These are phyloP conservation scores for Colletotrichum paranaense DNA, from an alignment of 2,329 filamentous ascomycete species.

Conservation along the genomic window DNA sequence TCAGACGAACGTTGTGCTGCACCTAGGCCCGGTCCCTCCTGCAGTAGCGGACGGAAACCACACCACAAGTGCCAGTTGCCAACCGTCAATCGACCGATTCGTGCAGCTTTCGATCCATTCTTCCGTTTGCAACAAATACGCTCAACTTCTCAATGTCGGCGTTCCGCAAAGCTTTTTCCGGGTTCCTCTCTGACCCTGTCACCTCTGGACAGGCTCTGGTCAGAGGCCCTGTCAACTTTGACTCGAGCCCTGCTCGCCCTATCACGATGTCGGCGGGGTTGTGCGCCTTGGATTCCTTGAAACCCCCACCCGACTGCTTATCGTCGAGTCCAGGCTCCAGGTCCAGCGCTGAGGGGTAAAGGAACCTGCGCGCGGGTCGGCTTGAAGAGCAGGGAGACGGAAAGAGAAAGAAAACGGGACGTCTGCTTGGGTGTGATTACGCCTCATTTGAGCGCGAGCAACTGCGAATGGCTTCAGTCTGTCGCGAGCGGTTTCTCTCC, in stretches of 20 bases:
- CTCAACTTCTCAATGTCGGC: not conserved
- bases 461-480: not conserved
- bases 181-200: not conserved
- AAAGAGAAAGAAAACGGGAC: not conserved
- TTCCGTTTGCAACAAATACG: constrained; percentile 5
- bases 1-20: constrained; percentile 32
- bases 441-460: not conserved
- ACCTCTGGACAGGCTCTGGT: not conserved
- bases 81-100: constrained; percentile 11
- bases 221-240: not conserved
- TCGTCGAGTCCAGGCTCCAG: not conserved
- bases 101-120: constrained; percentile 9
- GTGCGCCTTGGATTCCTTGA: not conserved
- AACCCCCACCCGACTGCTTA: constrained; percentile 13
- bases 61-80: constrained; percentile 13
- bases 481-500: not conserved
- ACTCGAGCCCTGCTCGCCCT: constrained; percentile 1
- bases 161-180: not conserved
- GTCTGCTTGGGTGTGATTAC: not conserved
- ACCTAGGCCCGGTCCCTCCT: constrained; percentile 26
- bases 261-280: constrained; percentile 15
- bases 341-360: constrained; percentile 16
- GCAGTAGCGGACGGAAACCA: constrained; percentile 24
- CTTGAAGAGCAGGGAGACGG: not conserved
- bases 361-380: not conserved